Evolutionary conservation across 2,329 filamentous ascomycete species (phyloP).

Genomic region (Colletotrichum horii): DNA sequence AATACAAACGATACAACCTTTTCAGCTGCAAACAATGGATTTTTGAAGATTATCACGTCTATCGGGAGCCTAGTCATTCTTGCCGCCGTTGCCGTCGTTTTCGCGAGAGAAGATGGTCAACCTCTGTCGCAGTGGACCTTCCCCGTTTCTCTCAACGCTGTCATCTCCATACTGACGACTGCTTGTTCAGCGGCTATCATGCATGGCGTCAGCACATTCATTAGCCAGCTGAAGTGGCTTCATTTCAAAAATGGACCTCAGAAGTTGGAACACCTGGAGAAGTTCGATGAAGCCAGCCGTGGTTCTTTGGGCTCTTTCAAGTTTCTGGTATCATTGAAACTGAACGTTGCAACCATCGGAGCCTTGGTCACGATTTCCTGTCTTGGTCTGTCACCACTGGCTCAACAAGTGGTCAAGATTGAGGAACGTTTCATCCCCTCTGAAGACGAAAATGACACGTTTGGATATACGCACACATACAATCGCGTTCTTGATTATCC

Average conservation of each 20-base stretch:
- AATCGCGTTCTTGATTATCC: too few relatives aligned
- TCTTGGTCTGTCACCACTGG: not conserved
- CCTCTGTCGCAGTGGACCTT: not conserved
- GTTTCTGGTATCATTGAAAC: not conserved
- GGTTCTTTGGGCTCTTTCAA: not conserved
- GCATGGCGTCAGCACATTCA: not conserved
- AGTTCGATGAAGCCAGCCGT: not conserved
- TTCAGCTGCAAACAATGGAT: not conserved
- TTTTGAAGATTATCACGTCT: not conserved
- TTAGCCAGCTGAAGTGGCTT: not conserved
- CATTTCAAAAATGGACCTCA: not conserved
- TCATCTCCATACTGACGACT: not conserved
- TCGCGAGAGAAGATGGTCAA: too few relatives aligned
- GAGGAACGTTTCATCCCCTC: too few relatives aligned
- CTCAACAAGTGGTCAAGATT: not conserved
- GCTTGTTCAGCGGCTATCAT: not conserved
- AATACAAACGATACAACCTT: fast-evolving
- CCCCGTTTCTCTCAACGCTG: not conserved
- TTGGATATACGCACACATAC: too few relatives aligned
- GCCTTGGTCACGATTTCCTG: not conserved
- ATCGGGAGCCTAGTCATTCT: not conserved
- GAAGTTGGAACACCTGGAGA: not conserved
- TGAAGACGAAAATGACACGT: fast-evolving
- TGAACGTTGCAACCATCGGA: not conserved
- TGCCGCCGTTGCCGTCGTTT: too few relatives aligned